Percentiles rank a stretch among this genome's conserved stretches.
Evolutionary conservation across 768 basidiomycete genomes (phyloP).

Genomic region (Chalciporus sphaerocephalus): DNA sequence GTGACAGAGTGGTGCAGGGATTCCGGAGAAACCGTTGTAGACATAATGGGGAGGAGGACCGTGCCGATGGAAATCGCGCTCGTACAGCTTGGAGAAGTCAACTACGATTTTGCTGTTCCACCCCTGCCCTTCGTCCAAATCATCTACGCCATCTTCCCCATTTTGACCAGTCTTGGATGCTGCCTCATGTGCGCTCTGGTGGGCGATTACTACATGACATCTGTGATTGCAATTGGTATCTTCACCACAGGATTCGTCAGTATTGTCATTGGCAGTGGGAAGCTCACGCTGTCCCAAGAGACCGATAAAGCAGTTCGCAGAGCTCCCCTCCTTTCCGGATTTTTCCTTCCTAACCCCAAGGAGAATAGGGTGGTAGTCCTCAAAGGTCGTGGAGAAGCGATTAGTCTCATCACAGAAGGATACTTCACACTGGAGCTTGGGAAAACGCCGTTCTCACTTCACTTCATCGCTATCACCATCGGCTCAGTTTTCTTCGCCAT

Average conservation of each 20-base stretch:
- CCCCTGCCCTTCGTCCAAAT: not conserved
- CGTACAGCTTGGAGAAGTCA: slow-evolving; percentile 10
- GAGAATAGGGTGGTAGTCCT: slow-evolving; percentile 24
- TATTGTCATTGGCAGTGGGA: slow-evolving; percentile 24
- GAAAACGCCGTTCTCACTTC: not conserved
- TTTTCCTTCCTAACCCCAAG: slow-evolving; percentile 12
- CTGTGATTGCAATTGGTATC: slow-evolving; percentile 31
- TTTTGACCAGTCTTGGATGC: slow-evolving; percentile 19
- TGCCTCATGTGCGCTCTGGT: slow-evolving; percentile 22
- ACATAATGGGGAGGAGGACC: slow-evolving; percentile 14
- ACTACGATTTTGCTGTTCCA: slow-evolving; percentile 1
- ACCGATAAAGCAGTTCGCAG: slow-evolving; percentile 13
- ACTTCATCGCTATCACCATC: slow-evolving; percentile 20
- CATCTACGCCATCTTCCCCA: slow-evolving; percentile 22
- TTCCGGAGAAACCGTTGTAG: not conserved
- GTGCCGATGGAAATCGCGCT: slow-evolving; percentile 15
- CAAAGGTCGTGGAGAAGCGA: slow-evolving; percentile 24
- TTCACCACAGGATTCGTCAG: slow-evolving; percentile 27
- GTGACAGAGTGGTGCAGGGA: slow-evolving; percentile 17
- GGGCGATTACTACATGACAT: slow-evolving; percentile 30
- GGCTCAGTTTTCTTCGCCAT: slow-evolving; percentile 26
- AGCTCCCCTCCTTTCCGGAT: slow-evolving; percentile 27
- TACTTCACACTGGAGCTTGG: slow-evolving; percentile 18
- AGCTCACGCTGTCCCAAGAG: slow-evolving; percentile 14
- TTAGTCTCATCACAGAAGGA: slow-evolving; percentile 30